Conservation (phyloP, 805 yeast species). For the Phaffomyces antillensis region DNA sequence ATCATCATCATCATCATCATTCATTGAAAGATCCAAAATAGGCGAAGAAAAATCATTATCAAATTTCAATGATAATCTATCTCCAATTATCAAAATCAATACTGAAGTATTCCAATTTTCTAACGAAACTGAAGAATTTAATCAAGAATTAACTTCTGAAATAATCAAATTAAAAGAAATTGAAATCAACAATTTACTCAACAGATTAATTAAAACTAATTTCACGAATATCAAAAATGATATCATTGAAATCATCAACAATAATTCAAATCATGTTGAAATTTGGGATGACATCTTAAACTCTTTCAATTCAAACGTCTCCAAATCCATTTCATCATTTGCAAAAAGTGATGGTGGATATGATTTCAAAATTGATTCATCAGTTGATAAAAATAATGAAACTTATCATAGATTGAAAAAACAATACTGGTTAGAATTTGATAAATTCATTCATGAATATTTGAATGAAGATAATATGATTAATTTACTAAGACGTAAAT, state of each 20-base stretch:
- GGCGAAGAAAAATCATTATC: slow-evolving; percentile 23
- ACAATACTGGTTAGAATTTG: slow-evolving; percentile 60
- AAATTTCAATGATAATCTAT: slow-evolving; percentile 11
- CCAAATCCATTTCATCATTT: slow-evolving; percentile 26
- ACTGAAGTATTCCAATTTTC: slow-evolving; percentile 23
- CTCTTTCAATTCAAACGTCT: slow-evolving; percentile 34
- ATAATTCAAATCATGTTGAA: slow-evolving; percentile 34
- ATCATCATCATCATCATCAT: too few relatives aligned
- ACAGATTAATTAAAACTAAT: slow-evolving; percentile 40
- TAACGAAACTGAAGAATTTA: slow-evolving; percentile 28
- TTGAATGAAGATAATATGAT: slow-evolving; percentile 61
- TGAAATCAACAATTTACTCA: slow-evolving; percentile 28
- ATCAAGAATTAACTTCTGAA: slow-evolving; percentile 23
- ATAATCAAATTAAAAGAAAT: slow-evolving; percentile 13
- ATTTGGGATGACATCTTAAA: slow-evolving; percentile 56
- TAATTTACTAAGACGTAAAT: slow-evolving; percentile 62
- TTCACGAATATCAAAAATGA: slow-evolving; percentile 41
- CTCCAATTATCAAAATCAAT: slow-evolving; percentile 15
- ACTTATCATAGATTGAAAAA: slow-evolving; percentile 39
- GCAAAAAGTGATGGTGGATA: slow-evolving; percentile 24
- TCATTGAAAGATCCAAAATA: slow-evolving; percentile 25
- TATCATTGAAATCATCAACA: slow-evolving; percentile 38
- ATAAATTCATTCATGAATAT: slow-evolving; percentile 50
- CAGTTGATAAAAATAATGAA: slow-evolving; percentile 32
- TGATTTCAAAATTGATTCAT: slow-evolving; percentile 65